Base-by-base conservation (phyloP, 495 filamentous ascomycete species). In the Xanthoparmelia taractica region DNA sequence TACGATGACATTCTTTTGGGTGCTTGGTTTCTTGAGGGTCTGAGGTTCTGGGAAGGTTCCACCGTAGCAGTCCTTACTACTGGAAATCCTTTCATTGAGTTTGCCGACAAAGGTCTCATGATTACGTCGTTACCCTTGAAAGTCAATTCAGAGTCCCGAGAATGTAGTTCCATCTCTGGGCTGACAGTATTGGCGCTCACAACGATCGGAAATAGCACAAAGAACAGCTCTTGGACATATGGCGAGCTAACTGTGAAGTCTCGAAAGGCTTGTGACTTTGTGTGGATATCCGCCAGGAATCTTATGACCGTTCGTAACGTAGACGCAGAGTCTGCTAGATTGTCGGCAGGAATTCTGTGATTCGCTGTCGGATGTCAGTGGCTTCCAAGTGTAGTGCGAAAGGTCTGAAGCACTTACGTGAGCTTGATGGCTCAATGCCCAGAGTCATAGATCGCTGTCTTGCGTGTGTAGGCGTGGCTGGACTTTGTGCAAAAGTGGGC, bases 121-220 rank as follows among this genome's bases (percentile, higher is more conserved):
- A 90, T 84, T 8, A 96, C 86, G 75, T 92, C 90, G 63, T 87
- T 84, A 15, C 91, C 92, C 63, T 93, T 89, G 66, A 96, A 94
- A 29, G 83, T 92, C 58, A 96, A 82, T 2, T 84, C 80, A 36
- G 87, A 88, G 63, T 92, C 85, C 48, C 87, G 81, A 29, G 89
- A 89, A 67, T 89, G 84, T 25, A 97, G 76, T 70, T 98, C 94
- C 17, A 83, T 88, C 67, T 92, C 87, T 6, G 94, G 84, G 62
- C 81, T 87, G 47, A 96, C 85, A 54, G 85, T 78, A 72, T 96
- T 90, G 18, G 91, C 84, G 69, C 89, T 91, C 40, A 94, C 89
- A 65, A 96, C 79, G 47, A 92, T 82, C 20, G 94, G 92, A 68
- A 90, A 98, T 6, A 98, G 76, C 45, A 88, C 84, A 29, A 82